phyloP scores from a whole-genome alignment of 805 yeast genomes.

The Candida odintsovae region DNA sequence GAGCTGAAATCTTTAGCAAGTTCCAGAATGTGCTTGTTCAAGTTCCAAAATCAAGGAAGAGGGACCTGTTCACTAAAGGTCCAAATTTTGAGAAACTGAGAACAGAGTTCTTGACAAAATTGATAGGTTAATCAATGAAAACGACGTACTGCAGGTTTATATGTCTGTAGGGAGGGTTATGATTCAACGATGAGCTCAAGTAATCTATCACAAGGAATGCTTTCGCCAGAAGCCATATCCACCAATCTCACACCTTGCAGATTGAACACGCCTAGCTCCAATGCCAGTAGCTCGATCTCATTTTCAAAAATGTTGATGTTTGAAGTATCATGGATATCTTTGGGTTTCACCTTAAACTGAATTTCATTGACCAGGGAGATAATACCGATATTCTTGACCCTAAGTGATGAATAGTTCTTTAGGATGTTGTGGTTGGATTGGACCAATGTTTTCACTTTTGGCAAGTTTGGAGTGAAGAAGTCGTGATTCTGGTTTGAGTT shows the following conservation, averaged over 20 bases:
- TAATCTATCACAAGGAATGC: conserved; percentile 62
- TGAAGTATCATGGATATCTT: conserved; percentile 28
- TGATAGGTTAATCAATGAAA: conserved; percentile 15
- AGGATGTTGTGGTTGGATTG: conserved; percentile 22
- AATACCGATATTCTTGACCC: conserved; percentile 47
- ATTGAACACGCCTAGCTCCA: conserved; percentile 58
- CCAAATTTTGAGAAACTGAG: conserved; percentile 26
- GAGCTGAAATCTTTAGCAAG: conserved; percentile 14
- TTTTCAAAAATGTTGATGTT: conserved; percentile 49
- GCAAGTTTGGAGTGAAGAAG: conserved; percentile 15
- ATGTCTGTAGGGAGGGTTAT: not conserved
- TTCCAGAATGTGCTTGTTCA: conserved; percentile 29
- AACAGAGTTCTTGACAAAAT: conserved; percentile 24
- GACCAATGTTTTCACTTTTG: conserved; percentile 20
- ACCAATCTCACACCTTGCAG: conserved; percentile 60
- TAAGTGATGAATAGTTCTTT: conserved; percentile 31
- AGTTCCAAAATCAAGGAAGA: conserved; percentile 25
- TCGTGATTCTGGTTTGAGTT: conserved; percentile 13
- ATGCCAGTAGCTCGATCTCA: conserved; percentile 52
- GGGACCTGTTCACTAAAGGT: conserved; percentile 19
- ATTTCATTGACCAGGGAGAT: conserved; percentile 62
- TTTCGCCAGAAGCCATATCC: conserved; percentile 60
- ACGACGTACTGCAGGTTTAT: not conserved
- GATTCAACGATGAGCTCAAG: conserved; percentile 53
- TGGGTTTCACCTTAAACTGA: conserved; percentile 46